phyloP scores from a whole-genome alignment of 345 rosid genomes.

The Leavenworthia alabamica region DNA sequence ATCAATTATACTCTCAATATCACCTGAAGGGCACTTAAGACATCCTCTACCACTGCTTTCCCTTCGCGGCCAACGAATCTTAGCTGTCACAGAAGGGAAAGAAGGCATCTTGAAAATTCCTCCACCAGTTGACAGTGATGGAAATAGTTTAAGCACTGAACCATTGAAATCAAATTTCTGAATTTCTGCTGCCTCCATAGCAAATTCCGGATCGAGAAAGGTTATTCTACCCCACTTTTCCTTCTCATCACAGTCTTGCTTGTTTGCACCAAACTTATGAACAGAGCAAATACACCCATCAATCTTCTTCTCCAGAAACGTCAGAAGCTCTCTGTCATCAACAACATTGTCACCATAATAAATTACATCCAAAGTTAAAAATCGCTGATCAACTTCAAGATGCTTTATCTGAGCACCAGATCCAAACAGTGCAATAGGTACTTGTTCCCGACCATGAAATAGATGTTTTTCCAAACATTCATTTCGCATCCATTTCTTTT shows the following conservation, averaged over 20 bases:
- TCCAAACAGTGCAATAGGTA: slow-evolving; percentile 69
- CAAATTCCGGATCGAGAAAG: slow-evolving; percentile 69
- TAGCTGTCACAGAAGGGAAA: slow-evolving; percentile 71
- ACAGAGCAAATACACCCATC: slow-evolving; percentile 53
- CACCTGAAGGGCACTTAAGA: slow-evolving; percentile 40
- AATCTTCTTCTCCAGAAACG: slow-evolving; percentile 51
- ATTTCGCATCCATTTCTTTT: slow-evolving; percentile 52
- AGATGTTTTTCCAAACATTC: slow-evolving; percentile 70
- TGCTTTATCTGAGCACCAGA: slow-evolving; percentile 87
- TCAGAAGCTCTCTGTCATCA: slow-evolving; percentile 64
- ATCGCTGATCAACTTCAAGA: slow-evolving; percentile 68
- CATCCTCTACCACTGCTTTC: slow-evolving; percentile 46
- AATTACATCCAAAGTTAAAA: slow-evolving; percentile 52
- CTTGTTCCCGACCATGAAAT: slow-evolving; percentile 49
- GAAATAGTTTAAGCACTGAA: slow-evolving; percentile 46
- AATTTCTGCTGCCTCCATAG: slow-evolving; percentile 54
- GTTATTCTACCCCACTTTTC: slow-evolving; percentile 84
- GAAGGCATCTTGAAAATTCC: slow-evolving; percentile 42
- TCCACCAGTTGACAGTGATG: slow-evolving; percentile 42
- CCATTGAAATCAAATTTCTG: slow-evolving; percentile 51
- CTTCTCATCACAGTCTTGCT: slow-evolving; percentile 43
- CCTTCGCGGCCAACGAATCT: slow-evolving; percentile 65
- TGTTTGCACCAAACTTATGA: slow-evolving; percentile 40
- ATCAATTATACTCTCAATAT: slow-evolving; percentile 35
- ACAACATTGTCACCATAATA: slow-evolving; percentile 39